These are phyloP conservation scores for Colletotrichum tabaci DNA, from an alignment of 2,329 filamentous ascomycete species.

Conservation along the genomic window DNA sequence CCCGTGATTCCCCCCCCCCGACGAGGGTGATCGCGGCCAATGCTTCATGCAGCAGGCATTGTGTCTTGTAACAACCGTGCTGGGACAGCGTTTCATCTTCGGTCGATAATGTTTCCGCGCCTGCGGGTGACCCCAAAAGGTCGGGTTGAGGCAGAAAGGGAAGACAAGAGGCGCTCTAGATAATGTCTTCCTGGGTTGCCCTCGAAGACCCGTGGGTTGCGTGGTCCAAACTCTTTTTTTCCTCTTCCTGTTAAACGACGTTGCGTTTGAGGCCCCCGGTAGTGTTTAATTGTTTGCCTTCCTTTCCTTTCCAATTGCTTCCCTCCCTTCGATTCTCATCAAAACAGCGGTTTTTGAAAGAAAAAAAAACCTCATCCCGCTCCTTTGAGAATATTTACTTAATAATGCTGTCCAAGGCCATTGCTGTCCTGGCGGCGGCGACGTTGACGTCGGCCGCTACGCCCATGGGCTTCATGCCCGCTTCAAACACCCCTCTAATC, in stretches of 20 bases:
- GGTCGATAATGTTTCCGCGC: conserved; percentile 35
- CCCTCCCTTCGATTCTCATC: conserved; percentile 19
- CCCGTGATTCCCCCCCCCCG: not conserved
- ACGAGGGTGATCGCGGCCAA: conserved; percentile 30
- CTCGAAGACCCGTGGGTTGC: not conserved
- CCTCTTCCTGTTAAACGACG: conserved; percentile 34
- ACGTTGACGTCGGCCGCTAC: conserved; percentile 56
- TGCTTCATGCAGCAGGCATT: conserved; percentile 35
- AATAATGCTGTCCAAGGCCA: conserved; percentile 52
- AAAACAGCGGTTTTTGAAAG: conserved; percentile 7
- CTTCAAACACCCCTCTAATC: conserved; percentile 54
- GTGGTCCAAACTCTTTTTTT: conserved; percentile 20
- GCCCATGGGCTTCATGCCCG: conserved; percentile 58
- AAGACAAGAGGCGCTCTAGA: conserved; percentile 21
- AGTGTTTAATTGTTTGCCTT: conserved; percentile 41
- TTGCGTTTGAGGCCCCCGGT: conserved; percentile 20
- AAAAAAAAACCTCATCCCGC: conserved; percentile 1
- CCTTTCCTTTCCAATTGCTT: conserved; percentile 25
- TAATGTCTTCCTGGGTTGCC: conserved; percentile 17
- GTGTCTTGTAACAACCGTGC: conserved; percentile 36
- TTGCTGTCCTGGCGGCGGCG: conserved; percentile 51
- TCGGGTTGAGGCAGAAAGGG: conserved; percentile 10
- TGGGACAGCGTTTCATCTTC: conserved; percentile 39
- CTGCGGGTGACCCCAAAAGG: conserved; percentile 22
- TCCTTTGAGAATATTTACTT: conserved; percentile 27